phyloP scores from a whole-genome alignment of 139 green algal species.

The Chlorella sorokiniana region DNA sequence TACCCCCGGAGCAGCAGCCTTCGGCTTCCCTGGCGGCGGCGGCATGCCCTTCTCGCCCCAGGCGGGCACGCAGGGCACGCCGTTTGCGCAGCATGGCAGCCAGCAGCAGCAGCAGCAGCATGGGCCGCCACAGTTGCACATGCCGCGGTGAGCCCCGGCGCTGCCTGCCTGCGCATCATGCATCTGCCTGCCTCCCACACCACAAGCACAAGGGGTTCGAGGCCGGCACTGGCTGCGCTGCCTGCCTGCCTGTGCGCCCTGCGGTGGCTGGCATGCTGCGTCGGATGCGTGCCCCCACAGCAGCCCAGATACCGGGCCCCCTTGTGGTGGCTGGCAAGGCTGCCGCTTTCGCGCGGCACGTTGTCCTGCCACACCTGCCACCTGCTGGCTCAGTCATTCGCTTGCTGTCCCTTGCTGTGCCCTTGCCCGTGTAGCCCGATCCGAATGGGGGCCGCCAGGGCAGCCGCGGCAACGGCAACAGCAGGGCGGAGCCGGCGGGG shows the following conservation, averaged over 20 bases:
- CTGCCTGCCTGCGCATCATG: neutral
- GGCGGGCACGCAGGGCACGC: neutral
- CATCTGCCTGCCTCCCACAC: neutral
- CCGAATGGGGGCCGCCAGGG: conserved; percentile 20
- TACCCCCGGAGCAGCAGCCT: conserved; percentile 4
- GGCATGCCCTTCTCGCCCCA: too few species aligned
- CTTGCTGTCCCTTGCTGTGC: neutral
- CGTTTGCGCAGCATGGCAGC: conserved; percentile 2
- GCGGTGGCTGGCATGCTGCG: neutral
- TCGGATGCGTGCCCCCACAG: neutral
- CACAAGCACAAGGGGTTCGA: too few species aligned
- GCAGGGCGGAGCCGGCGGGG: conserved; percentile 32
- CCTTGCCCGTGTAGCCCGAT: neutral
- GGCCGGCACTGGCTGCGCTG: neutral
- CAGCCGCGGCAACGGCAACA: conserved; percentile 18
- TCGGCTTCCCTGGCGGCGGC: neutral
- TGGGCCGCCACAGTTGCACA: neutral
- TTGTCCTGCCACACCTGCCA: neutral
- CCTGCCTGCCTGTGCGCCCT: neutral
- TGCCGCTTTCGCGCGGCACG: too few species aligned
- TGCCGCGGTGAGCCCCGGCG: neutral
- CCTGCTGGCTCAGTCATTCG: neutral
- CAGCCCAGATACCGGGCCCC: too few species aligned
- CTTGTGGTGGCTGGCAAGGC: too few species aligned
- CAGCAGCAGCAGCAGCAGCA: conserved; percentile 24